These are phyloP conservation scores for Arabis hirsuta DNA, from an alignment of 345 rosid species.

Conservation along the genomic window DNA sequence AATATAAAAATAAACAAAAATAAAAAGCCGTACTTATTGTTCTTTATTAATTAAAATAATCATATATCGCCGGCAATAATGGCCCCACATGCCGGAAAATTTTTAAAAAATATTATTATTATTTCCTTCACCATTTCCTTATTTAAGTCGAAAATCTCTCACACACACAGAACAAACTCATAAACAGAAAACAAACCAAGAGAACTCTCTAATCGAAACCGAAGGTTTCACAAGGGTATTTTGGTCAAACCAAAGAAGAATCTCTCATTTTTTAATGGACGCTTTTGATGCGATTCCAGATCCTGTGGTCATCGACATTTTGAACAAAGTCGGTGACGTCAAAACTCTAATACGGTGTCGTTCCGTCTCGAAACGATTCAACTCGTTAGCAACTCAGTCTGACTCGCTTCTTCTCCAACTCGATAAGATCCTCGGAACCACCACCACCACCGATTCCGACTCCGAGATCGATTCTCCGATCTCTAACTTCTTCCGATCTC, in stretches of 20 bases:
- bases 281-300: constrained; percentile 47
- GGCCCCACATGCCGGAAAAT: constrained; percentile 45
- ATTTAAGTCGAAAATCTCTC: constrained; percentile 22
- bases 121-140: not conserved
- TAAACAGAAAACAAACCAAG: not conserved
- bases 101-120: not conserved
- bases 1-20: not conserved
- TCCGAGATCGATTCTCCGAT: constrained; percentile 36
- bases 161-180: not conserved
- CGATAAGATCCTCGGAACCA: constrained; percentile 40
- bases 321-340: constrained; percentile 45
- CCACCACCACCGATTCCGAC: constrained; percentile 25
- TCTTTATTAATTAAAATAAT: constrained; percentile 24
- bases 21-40: constrained; percentile 34
- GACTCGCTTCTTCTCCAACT: constrained; percentile 47
- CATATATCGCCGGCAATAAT: constrained; percentile 39
- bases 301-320: constrained; percentile 43
- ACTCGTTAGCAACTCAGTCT: constrained; percentile 41
- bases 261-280: constrained; percentile 26
- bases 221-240: constrained; percentile 34
- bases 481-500: constrained; percentile 37
- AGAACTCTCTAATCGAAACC: constrained; percentile 6
- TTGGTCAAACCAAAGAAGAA: not conserved
- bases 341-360: constrained; percentile 45
- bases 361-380: constrained; percentile 43